These are phyloP conservation scores for Diaporthe batatas DNA, from an alignment of 2,329 filamentous ascomycete species.

Conservation along the genomic window DNA sequence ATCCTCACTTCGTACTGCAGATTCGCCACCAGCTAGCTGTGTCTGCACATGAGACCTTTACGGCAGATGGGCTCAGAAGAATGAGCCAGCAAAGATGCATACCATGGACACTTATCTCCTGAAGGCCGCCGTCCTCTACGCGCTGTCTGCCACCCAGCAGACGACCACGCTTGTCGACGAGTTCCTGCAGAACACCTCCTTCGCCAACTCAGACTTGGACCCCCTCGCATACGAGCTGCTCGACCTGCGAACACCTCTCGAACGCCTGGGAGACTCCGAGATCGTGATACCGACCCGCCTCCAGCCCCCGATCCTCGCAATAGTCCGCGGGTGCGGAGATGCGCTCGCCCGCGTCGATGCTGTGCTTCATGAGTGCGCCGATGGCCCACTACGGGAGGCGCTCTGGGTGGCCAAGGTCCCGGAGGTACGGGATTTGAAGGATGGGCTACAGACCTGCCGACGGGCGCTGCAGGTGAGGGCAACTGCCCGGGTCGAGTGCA, in stretches of 20 bases:
- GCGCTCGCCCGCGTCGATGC: constrained; percentile 38
- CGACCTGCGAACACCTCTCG: constrained; percentile 36
- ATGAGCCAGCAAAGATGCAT: not conserved
- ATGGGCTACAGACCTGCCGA: constrained; percentile 38
- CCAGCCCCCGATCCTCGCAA: constrained; percentile 30
- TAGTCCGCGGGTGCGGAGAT: constrained; percentile 38
- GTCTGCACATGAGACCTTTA: not conserved
- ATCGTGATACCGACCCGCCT: constrained; percentile 35
- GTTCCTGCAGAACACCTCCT: constrained; percentile 27
- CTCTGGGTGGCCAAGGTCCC: constrained; percentile 21
- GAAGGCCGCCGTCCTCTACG: constrained; percentile 34
- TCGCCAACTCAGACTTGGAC: constrained; percentile 30
- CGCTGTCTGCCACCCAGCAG: constrained; percentile 35
- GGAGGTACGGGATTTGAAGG: constrained; percentile 29
- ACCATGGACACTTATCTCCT: constrained; percentile 37
- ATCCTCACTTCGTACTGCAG: not conserved
- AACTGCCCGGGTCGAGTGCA: not conserved
- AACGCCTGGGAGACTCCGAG: constrained; percentile 36
- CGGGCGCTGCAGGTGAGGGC: constrained; percentile 33
- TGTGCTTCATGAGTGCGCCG: constrained; percentile 26
- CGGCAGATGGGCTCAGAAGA: not conserved
- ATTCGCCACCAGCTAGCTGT: not conserved
- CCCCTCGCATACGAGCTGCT: constrained; percentile 39
- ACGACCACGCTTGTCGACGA: constrained; percentile 32
- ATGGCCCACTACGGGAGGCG: constrained; percentile 20